Evolutionary conservation across 2,329 filamentous ascomycete genomes (phyloP).

Genomic region (Exutisphaerella laricina): DNA sequence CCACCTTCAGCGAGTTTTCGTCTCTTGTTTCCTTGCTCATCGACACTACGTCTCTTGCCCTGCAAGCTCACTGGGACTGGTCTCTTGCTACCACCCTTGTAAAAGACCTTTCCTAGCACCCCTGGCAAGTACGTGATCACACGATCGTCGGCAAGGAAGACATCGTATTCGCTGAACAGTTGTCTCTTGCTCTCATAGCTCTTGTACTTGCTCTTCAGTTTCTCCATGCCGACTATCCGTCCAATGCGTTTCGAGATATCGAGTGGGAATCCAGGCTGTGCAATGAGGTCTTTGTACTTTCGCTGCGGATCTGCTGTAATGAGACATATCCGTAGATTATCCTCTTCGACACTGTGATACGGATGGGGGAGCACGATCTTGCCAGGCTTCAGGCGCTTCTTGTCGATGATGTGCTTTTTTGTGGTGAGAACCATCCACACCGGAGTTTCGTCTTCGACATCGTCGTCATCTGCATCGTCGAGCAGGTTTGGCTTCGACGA

Average conservation of each 20-base stretch:
- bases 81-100: slow-evolving; percentile 74
- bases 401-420: slow-evolving; percentile 65
- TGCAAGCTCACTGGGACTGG: slow-evolving; percentile 77
- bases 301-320: slow-evolving; percentile 81
- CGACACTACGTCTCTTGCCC: slow-evolving; percentile 41
- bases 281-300: slow-evolving; percentile 82
- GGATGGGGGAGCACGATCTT: slow-evolving; percentile 56
- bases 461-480: slow-evolving; percentile 43
- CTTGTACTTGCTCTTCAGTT: slow-evolving; percentile 85
- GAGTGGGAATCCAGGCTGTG: slow-evolving; percentile 55
- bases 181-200: slow-evolving; percentile 82
- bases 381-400: slow-evolving; percentile 72
- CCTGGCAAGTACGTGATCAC: slow-evolving; percentile 68
- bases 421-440: slow-evolving; percentile 59
- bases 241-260: slow-evolving; percentile 45
- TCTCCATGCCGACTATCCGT: slow-evolving; percentile 70
- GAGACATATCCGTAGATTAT: slow-evolving; percentile 65
- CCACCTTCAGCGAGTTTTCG: slow-evolving; percentile 39
- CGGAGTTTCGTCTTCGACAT: slow-evolving; percentile 45
- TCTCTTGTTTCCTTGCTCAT: slow-evolving; percentile 51
- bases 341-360: slow-evolving; percentile 54
- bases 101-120: slow-evolving; percentile 86
- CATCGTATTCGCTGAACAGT: slow-evolving; percentile 77
- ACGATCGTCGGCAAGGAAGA: slow-evolving; percentile 89
- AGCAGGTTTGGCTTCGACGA: slow-evolving; percentile 53